These are phyloP conservation scores for Elasticomyces elasticus DNA, from an alignment of 495 filamentous ascomycete genomes.

Conservation along the genomic window DNA sequence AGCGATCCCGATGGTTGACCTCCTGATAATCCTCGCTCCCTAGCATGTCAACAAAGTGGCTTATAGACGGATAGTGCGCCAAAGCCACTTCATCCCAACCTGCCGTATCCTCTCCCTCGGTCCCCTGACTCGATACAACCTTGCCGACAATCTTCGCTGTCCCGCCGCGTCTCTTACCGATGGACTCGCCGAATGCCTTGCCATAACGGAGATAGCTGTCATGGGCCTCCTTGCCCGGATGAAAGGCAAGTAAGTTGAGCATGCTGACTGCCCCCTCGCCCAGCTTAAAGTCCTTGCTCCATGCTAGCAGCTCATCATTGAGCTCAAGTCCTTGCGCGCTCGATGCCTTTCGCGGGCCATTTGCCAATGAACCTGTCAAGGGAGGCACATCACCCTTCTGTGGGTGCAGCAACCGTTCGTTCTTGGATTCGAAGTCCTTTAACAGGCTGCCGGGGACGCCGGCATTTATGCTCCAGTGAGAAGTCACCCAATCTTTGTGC, in stretches of 20 bases:
- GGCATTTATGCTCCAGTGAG: slow-evolving; percentile 41
- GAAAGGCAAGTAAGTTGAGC: slow-evolving; percentile 60
- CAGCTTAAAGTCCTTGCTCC: slow-evolving; percentile 32
- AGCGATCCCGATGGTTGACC: slow-evolving; percentile 46
- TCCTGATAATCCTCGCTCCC: slow-evolving; percentile 53
- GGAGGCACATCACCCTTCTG: slow-evolving; percentile 28
- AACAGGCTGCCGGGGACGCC: slow-evolving; percentile 48
- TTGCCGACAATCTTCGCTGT: slow-evolving; percentile 54
- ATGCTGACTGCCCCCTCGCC: slow-evolving; percentile 47
- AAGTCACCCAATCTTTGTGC: slow-evolving; percentile 26
- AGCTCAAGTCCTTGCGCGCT: slow-evolving; percentile 47
- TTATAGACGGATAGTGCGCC: slow-evolving; percentile 56
- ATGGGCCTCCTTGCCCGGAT: slow-evolving; percentile 35
- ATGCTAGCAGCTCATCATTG: slow-evolving; percentile 40
- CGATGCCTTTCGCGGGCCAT: slow-evolving; percentile 21
- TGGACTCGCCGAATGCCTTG: slow-evolving; percentile 42
- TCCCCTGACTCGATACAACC: slow-evolving; percentile 33
- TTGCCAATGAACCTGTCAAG: slow-evolving; percentile 36
- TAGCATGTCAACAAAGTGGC: slow-evolving; percentile 58
- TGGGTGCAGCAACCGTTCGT: slow-evolving; percentile 39
- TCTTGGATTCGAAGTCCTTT: slow-evolving; percentile 36
- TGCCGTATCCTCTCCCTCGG: slow-evolving; percentile 24
- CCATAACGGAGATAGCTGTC: slow-evolving; percentile 50
- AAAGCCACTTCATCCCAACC: slow-evolving; percentile 51
- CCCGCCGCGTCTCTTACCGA: slow-evolving; percentile 47